Conservation (phyloP, 2,329 filamentous ascomycete genomes). For the Microsporum audouinii region DNA sequence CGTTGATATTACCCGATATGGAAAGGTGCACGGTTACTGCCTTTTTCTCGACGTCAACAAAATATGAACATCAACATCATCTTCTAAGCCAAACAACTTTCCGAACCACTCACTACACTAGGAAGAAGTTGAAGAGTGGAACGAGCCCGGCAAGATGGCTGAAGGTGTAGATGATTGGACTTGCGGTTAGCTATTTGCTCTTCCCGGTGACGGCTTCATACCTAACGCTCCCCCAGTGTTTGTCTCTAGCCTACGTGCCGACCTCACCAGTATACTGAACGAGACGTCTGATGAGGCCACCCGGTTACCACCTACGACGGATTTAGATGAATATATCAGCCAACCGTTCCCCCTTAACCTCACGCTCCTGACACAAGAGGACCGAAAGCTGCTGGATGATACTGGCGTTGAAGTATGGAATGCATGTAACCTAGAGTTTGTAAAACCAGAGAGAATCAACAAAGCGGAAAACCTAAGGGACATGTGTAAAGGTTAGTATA, state of each 20-base stretch:
- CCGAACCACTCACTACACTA: background rate
- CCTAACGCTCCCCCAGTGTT: background rate
- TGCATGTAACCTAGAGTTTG: constrained; percentile 20
- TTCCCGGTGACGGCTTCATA: background rate
- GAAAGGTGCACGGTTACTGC: background rate
- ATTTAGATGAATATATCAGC: background rate
- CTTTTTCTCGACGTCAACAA: background rate
- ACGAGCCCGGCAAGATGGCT: background rate
- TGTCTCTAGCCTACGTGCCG: background rate
- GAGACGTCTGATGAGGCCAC: no score
- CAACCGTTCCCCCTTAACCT: background rate
- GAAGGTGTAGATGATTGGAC: no score
- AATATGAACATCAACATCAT: background rate
- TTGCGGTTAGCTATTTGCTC: background rate
- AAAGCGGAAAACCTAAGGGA: background rate
- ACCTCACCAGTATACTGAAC: background rate
- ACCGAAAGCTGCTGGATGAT: constrained; percentile 18
- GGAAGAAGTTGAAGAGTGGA: background rate
- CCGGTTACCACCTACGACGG: background rate
- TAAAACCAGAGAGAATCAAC: constrained; percentile 13
- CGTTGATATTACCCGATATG: background rate
- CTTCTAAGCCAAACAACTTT: background rate
- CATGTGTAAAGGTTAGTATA: background rate
- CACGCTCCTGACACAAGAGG: background rate
- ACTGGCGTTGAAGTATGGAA: constrained; percentile 31